Evolutionary conservation across 345 rosid genomes (phyloP), one percentile per base, ranked within the genome.

Genomic region (Bretschneidera sinensis): DNA sequence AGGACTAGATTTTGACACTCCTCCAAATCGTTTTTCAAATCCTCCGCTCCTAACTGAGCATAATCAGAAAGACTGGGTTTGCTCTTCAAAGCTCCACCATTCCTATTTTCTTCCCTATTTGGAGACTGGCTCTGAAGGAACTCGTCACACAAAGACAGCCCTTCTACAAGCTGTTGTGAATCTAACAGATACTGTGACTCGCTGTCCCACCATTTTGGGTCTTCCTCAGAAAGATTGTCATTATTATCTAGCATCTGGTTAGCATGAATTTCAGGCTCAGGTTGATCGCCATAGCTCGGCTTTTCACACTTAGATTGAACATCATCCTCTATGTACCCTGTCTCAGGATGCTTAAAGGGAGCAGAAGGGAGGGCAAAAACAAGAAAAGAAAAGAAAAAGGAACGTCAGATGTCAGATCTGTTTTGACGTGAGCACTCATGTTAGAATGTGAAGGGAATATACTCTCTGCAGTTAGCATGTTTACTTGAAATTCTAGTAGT

Each of bases 141-240:
- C 53, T 94, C 99, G 7, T 83, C 96, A 1, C 96, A 90, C 43
- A 94, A 67, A 66, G 95, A 87, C 64, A 94, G 78, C 28, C 86
- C 91, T 82, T 90, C 97, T 66, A 83, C 97, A 17, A 94, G 87
- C 77, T 94, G 99, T 39, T 94, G 96, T 0, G 99, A 90, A 65
- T 88, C 69, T 78, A 88, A 73, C 68, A 90, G 54, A 64, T 65
- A 64, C 72, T 90, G 95, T 3, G 92, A 88, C 64, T 71, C 96
- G 23, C 87, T 74, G 56, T 89, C 99, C 83, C 86, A 79, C 97
- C 96, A 94, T 65, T 80, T 88, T 15, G 67, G 58, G 1, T 80
- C 79, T 59, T 88, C 96, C 72, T 75, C 95, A 17, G 53, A 74
- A 55, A 57, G 59, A 64, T 76, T 59, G 58, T 81, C 82, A 60